Conservation (phyloP, 148 eudicot species). For the Rhododendron mucronatum region DNA sequence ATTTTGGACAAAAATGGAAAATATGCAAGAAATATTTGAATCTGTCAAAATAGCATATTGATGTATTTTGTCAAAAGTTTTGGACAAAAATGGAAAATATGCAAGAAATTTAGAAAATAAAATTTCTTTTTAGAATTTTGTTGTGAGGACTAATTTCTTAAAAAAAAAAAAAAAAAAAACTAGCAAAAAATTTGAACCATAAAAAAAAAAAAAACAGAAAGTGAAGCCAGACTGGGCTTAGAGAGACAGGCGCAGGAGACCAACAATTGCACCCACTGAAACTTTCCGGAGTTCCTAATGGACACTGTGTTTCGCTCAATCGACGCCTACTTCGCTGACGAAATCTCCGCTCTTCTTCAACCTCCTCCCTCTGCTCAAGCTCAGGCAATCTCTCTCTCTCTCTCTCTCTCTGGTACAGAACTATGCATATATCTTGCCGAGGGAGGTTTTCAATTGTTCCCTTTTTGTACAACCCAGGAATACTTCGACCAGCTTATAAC, state of each 20-base stretch:
- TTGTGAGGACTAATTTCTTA: too few species aligned
- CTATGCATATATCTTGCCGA: background rate
- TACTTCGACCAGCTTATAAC: constrained; percentile 57
- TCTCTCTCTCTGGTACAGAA: background rate
- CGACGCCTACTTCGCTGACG: constrained; percentile 37
- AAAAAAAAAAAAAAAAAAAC: too few species aligned
- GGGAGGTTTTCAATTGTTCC: background rate
- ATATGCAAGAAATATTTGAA: too few species aligned
- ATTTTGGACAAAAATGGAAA: too few species aligned
- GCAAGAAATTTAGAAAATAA: too few species aligned
- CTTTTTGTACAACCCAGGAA: constrained; percentile 31
- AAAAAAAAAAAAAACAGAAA: too few species aligned
- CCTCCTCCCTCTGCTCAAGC: constrained; percentile 38
- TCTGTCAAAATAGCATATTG: too few species aligned
- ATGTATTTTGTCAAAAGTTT: too few species aligned
- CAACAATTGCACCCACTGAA: background rate
- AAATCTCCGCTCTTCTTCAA: constrained; percentile 59
- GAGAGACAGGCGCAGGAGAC: background rate
- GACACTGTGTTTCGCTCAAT: constrained; percentile 32
- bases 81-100: too few species aligned
- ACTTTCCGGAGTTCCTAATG: background rate
- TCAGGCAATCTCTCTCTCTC: constrained; percentile 31
- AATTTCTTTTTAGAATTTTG: too few species aligned
- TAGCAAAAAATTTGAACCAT: too few species aligned
- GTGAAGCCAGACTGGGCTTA: too few species aligned